phyloP scores from a whole-genome alignment of 768 basidiomycete genomes.

The Royoungia palumana region DNA sequence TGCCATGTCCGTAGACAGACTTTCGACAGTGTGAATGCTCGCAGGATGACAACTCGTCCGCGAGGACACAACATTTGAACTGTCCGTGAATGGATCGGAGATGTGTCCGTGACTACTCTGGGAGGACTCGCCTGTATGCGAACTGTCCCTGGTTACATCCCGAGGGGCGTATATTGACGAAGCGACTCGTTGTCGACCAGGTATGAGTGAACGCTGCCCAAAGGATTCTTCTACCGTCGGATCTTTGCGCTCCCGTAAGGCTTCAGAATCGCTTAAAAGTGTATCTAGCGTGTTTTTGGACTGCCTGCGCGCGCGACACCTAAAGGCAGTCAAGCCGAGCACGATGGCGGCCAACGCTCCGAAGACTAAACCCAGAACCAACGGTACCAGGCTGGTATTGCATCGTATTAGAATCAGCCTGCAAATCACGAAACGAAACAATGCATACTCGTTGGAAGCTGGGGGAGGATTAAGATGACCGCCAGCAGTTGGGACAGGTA shows the following conservation, averaged over 20 bases:
- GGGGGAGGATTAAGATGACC: neutral
- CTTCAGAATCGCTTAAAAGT: neutral
- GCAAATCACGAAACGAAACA: neutral
- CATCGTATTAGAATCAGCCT: neutral
- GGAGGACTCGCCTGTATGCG: conserved; percentile 7
- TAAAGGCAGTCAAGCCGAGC: conserved; percentile 6
- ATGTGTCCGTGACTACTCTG: conserved; percentile 5
- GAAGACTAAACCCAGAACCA: conserved; percentile 12
- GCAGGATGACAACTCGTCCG: conserved; percentile 4
- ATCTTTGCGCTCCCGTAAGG: neutral
- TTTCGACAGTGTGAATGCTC: conserved; percentile 6
- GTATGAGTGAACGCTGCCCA: neutral
- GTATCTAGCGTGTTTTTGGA: neutral
- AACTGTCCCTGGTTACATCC: neutral
- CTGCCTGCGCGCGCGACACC: conserved; percentile 1
- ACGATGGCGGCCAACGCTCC: conserved; percentile 3
- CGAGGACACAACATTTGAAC: conserved; percentile 7
- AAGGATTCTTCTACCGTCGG: neutral
- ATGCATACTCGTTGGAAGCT: conserved; percentile 8
- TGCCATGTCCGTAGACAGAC: conserved; percentile 7
- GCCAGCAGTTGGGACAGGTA: conserved; percentile 4
- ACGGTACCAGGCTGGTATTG: conserved; percentile 5
- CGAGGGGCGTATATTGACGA: neutral
- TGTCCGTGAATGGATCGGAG: conserved; percentile 20
- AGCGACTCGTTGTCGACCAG: conserved; percentile 1